phyloP scores from a whole-genome alignment of 2,329 filamentous ascomycete species.

The Coleophoma eucalyptorum region DNA sequence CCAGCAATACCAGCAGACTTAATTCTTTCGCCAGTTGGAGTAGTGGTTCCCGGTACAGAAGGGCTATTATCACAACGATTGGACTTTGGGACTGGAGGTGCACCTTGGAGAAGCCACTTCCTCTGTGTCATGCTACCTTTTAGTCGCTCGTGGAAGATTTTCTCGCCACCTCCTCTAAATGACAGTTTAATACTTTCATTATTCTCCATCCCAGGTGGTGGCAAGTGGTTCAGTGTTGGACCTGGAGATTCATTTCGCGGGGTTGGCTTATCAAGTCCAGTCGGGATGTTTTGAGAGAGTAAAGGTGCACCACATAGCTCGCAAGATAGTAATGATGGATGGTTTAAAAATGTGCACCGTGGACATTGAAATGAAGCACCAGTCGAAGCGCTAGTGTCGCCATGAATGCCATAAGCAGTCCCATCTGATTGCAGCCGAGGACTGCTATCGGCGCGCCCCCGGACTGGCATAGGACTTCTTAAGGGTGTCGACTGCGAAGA shows the following conservation, averaged over 20 bases:
- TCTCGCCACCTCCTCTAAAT: slow-evolving; percentile 84
- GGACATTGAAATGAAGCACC: slow-evolving; percentile 63
- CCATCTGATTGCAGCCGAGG: slow-evolving; percentile 13
- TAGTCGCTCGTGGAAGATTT: slow-evolving; percentile 83
- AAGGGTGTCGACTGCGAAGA: slow-evolving; percentile 24
- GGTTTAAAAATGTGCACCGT: slow-evolving; percentile 90
- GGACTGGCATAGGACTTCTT: slow-evolving; percentile 23
- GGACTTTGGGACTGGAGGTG: slow-evolving; percentile 77
- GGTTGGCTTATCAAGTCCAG: slow-evolving; percentile 36
- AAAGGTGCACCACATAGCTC: slow-evolving; percentile 88
- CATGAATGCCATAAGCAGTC: slow-evolving; percentile 2
- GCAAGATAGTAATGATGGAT: slow-evolving; percentile 79
- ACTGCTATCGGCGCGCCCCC: slow-evolving; percentile 14
- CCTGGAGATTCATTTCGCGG: slow-evolving; percentile 73
- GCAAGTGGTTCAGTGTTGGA: slow-evolving; percentile 47
- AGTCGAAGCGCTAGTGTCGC: slow-evolving; percentile 2
- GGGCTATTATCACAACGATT: slow-evolving; percentile 26
- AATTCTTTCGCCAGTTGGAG: slow-evolving; percentile 30
- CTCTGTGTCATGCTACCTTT: slow-evolving; percentile 86
- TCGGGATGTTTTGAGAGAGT: slow-evolving; percentile 45
- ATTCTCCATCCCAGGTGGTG: slow-evolving; percentile 44
- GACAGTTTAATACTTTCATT: slow-evolving; percentile 84
- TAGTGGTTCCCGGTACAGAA: slow-evolving; percentile 30
- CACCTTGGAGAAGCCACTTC: slow-evolving; percentile 91
- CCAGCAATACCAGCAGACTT: slow-evolving; percentile 87